These are phyloP conservation scores for Verticillium dahliae DNA, from an alignment of 2,329 filamentous ascomycete species.

Conservation along the genomic window DNA sequence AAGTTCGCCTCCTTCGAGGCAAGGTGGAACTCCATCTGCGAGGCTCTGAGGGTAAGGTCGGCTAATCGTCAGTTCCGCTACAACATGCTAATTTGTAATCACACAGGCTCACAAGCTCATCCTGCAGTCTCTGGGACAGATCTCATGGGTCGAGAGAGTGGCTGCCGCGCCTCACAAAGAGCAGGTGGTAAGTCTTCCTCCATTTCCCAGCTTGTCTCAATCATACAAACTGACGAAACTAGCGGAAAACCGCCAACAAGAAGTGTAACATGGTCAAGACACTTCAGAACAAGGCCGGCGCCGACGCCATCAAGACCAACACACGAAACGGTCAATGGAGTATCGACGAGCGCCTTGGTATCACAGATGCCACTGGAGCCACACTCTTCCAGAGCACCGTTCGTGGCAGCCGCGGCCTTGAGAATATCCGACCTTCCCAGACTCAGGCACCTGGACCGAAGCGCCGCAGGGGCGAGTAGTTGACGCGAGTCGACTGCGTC, in stretches of 20 bases:
- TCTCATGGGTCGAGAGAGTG: neutral
- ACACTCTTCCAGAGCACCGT: neutral
- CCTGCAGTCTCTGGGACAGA: neutral
- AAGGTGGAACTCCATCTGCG: neutral
- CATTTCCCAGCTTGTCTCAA: neutral
- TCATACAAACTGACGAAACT: neutral
- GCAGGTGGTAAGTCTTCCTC: neutral
- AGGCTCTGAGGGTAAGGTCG: neutral
- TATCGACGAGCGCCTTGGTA: neutral
- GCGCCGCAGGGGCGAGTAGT: neutral
- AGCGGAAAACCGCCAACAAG: neutral
- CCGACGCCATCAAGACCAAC: neutral
- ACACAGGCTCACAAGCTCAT: neutral
- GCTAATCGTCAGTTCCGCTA: neutral
- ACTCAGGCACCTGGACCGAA: neutral
- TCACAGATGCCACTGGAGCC: neutral
- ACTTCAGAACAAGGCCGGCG: neutral
- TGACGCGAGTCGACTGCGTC: too few species aligned
- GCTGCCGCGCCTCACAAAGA: neutral
- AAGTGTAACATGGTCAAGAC: neutral
- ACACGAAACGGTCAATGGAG: neutral
- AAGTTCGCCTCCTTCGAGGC: neutral
- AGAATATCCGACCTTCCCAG: neutral
- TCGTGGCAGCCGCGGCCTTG: neutral
- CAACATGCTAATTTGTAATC: neutral